A percentile compares a stretch with the other conserved stretches of the same genome.
These are phyloP conservation scores for Solanum rostratum DNA, from an alignment of 257 asterid genomes.

Conservation along the genomic window DNA sequence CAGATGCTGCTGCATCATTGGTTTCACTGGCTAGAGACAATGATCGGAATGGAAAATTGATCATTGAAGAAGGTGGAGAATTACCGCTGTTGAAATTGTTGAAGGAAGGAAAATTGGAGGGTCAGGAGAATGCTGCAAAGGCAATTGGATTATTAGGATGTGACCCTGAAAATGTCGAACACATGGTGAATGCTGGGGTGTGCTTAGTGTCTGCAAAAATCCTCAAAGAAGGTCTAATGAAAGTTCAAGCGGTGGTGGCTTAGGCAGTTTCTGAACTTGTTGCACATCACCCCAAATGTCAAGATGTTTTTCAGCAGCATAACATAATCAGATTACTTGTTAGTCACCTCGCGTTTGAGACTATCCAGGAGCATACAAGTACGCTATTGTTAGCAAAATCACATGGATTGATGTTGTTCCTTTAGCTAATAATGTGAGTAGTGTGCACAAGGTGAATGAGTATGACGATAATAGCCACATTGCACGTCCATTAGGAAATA, in stretches of 20 bases:
- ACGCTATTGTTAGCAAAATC: slow-evolving; percentile 20
- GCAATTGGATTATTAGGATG: slow-evolving; percentile 36
- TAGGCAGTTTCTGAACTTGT: slow-evolving; percentile 40
- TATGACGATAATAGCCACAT: background rate
- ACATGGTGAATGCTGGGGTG: slow-evolving; percentile 16
- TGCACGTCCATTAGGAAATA: background rate
- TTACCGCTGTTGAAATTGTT: slow-evolving; percentile 25
- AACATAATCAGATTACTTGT: slow-evolving; percentile 28
- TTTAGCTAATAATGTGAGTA: slow-evolving; percentile 11
- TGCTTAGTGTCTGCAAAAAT: slow-evolving; percentile 25
- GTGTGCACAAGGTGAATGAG: background rate
- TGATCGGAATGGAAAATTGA: slow-evolving; percentile 29
- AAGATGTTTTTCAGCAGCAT: slow-evolving; percentile 30
- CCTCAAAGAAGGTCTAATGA: slow-evolving; percentile 29
- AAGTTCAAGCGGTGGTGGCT: slow-evolving; percentile 25
- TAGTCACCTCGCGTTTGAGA: slow-evolving; percentile 29
- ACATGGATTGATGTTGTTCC: slow-evolving; percentile 20
- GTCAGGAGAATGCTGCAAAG: slow-evolving; percentile 39
- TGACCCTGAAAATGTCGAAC: slow-evolving; percentile 20
- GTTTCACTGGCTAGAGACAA: slow-evolving; percentile 23
- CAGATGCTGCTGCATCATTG: slow-evolving; percentile 29
- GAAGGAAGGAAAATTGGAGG: slow-evolving; percentile 25
- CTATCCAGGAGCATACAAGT: slow-evolving; percentile 27
- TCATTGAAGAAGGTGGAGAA: slow-evolving; percentile 33
- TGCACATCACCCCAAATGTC: slow-evolving; percentile 23